Evolutionary conservation across 225 moss, liverwort and hornwort genomes (phyloP), one percentile per base, ranked within the genome.

Genomic region (Straminergon stramineum): DNA sequence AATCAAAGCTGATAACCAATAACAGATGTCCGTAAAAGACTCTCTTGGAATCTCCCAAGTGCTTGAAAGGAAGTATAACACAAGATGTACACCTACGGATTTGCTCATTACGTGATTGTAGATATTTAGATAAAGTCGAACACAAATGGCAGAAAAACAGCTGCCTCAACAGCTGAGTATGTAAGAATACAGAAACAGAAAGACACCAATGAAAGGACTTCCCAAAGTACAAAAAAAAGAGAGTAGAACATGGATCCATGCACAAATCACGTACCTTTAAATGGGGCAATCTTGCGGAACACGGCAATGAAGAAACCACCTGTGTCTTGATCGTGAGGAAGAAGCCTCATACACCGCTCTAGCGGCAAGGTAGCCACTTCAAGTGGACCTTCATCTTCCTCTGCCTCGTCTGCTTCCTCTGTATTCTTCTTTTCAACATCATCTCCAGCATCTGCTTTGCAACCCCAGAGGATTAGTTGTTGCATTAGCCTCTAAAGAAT

Each of bases 301-400:
- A 98, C 98, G 83, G 96, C 98, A 88, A 98, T 98, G 80, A 98
- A 98, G 75, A 98, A 98, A n/a, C 98, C 97, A 84, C 98, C 98
- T 63, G 93, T 98, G 88, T 98, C 94, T 89, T 96, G 97, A 86
- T 98, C 98, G 91, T 97, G 96, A 41, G 98, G 98, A 89, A 98
- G 93, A 85, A 98, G 93, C 88, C 98, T 95, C 98, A 98, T 96
- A 94, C 95, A 98, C 51, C 96, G 96, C 88, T 97, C 97, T 48
- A 97, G 95, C 30, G 98, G 96, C 71, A 97, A 91, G 61, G 84
- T 91, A 90, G 98, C 93, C 89, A 96, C 92, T 93, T 98, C 98
- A 84, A 80, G 87, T 90, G 94, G 94, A 75, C 89, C 92, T 87
- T 91, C 91, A 39, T 92, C 93, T 64, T 92, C 92, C 71, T 92